Percentiles rank a stretch among this genome's conserved stretches.
These are phyloP conservation scores for Incumbomyces delicatus DNA, from an alignment of 2,329 filamentous ascomycete genomes.

Conservation along the genomic window DNA sequence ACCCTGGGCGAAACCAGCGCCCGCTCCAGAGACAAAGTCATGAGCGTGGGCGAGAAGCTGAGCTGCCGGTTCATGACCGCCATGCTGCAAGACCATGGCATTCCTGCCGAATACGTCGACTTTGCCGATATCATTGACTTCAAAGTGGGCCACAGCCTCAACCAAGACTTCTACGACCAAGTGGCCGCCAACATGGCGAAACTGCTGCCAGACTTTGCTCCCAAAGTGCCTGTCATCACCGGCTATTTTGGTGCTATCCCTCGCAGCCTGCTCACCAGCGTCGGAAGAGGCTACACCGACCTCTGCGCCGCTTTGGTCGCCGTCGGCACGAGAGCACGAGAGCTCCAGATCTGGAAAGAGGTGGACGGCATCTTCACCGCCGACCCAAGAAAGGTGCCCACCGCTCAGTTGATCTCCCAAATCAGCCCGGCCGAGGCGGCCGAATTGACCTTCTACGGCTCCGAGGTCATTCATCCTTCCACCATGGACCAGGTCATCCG, in stretches of 20 bases:
- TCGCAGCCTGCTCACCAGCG: slow-evolving; percentile 79
- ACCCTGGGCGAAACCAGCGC: slow-evolving; percentile 60
- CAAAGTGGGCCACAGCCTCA: slow-evolving; percentile 47
- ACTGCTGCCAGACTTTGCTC: slow-evolving; percentile 55
- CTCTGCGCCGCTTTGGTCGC: slow-evolving; percentile 86
- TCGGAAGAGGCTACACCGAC: slow-evolving; percentile 93
- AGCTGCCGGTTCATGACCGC: slow-evolving; percentile 87
- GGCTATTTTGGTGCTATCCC: slow-evolving; percentile 94
- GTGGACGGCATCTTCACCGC: slow-evolving; percentile 89
- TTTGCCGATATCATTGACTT: slow-evolving; percentile 71
- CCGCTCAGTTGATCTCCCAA: slow-evolving; percentile 73
- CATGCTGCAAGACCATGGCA: slow-evolving; percentile 67
- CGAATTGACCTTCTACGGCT: slow-evolving; percentile 87
- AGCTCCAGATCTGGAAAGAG: slow-evolving; percentile 98
- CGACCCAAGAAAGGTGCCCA: slow-evolving; percentile 82
- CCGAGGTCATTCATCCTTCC: slow-evolving; percentile 95
- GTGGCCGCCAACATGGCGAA: slow-evolving; percentile 52
- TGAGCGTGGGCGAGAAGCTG: slow-evolving; percentile 92
- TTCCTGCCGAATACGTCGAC: slow-evolving; percentile 83
- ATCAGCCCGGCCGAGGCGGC: slow-evolving; percentile 94
- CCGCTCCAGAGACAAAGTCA: slow-evolving; percentile 73
- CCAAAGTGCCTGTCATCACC: slow-evolving; percentile 68
- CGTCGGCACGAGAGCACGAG: slow-evolving; percentile 74
- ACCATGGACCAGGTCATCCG: slow-evolving; percentile 88
- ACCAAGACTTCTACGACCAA: slow-evolving; percentile 59